Evolutionary conservation across 2,329 filamentous ascomycete genomes (phyloP).

Genomic region (Coniochaeta sp.): DNA sequence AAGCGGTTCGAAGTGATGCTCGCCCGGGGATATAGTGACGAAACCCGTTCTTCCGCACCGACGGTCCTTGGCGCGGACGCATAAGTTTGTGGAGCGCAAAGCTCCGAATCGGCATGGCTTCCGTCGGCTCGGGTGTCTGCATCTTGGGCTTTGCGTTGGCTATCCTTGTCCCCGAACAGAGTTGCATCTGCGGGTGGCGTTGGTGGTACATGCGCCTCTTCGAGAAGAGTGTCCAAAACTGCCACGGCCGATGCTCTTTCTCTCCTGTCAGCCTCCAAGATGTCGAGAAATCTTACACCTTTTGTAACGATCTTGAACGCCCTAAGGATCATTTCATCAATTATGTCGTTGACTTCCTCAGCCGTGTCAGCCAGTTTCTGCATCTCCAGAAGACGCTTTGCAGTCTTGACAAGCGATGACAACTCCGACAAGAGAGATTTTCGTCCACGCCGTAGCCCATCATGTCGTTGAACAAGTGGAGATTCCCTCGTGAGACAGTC

Average conservation of each 20-base stretch:
- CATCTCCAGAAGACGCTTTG: slow-evolving; percentile 75
- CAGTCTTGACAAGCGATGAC: slow-evolving; percentile 80
- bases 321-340: slow-evolving; percentile 90
- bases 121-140: slow-evolving; percentile 30
- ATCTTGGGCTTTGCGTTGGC: slow-evolving; percentile 19
- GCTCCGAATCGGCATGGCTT: slow-evolving; percentile 23
- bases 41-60: slow-evolving; percentile 37
- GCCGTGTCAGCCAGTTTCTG: slow-evolving; percentile 41
- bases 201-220: slow-evolving; percentile 51
- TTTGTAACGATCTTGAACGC: slow-evolving; percentile 92
- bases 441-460: slow-evolving; percentile 69
- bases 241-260: slow-evolving; percentile 44
- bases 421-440: slow-evolving; percentile 87
- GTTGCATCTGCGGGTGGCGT: slow-evolving; percentile 56
- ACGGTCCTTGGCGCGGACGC: slow-evolving; percentile 27
- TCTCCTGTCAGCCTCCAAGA: slow-evolving; percentile 61
- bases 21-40: slow-evolving; percentile 29
- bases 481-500: slow-evolving; percentile 83
- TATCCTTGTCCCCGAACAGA: slow-evolving; percentile 33
- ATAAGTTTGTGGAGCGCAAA: slow-evolving; percentile 25
- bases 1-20: slow-evolving; percentile 16
- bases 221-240: slow-evolving; percentile 52
- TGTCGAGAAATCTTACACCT: slow-evolving; percentile 81
- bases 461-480: slow-evolving; percentile 64
- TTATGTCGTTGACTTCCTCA: slow-evolving; percentile 63